phyloP scores from a whole-genome alignment of 2,329 filamentous ascomycete genomes.

The Diaporthe sp. region DNA sequence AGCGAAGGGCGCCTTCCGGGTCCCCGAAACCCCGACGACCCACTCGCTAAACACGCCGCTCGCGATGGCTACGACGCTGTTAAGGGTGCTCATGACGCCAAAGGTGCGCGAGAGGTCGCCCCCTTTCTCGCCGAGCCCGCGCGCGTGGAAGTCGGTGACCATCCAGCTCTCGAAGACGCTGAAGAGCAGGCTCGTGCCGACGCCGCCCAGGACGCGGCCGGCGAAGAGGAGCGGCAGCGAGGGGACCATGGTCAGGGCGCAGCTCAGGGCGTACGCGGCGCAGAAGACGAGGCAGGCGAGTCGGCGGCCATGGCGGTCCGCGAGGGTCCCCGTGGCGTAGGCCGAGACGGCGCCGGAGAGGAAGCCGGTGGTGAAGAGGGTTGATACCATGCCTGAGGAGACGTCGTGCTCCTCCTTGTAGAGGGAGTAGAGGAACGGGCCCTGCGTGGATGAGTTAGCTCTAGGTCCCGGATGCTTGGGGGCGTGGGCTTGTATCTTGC shows the following conservation, averaged over 20 bases:
- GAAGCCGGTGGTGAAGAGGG: conserved; percentile 61
- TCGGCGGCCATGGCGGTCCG: conserved; percentile 65
- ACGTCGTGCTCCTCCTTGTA: conserved; percentile 53
- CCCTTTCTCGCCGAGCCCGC: conserved; percentile 56
- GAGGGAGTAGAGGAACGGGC: conserved; percentile 54
- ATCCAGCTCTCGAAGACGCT: conserved; percentile 74
- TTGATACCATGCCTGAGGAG: conserved; percentile 50
- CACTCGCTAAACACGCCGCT: conserved; percentile 67
- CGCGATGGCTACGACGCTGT: conserved; percentile 68
- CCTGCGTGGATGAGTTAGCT: conserved; percentile 43
- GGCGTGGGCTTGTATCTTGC: conserved; percentile 46
- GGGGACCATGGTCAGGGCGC: conserved; percentile 54
- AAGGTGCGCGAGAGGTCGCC: conserved; percentile 64
- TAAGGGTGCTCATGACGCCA: conserved; percentile 65
- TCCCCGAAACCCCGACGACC: conserved; percentile 61
- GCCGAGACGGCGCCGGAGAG: conserved; percentile 59
- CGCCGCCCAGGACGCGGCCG: conserved; percentile 67
- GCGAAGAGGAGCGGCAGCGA: conserved; percentile 60
- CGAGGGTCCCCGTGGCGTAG: conserved; percentile 61
- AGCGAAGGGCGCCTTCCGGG: conserved; percentile 65
- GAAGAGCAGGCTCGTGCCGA: conserved; percentile 70
- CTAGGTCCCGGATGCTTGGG: too few relatives aligned
- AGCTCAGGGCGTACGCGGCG: conserved; percentile 65
- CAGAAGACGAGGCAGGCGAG: conserved; percentile 69
- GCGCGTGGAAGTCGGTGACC: conserved; percentile 66